Conservation (phyloP, 371 early-diverging fungal species). For the Massospora cicadina region DNA sequence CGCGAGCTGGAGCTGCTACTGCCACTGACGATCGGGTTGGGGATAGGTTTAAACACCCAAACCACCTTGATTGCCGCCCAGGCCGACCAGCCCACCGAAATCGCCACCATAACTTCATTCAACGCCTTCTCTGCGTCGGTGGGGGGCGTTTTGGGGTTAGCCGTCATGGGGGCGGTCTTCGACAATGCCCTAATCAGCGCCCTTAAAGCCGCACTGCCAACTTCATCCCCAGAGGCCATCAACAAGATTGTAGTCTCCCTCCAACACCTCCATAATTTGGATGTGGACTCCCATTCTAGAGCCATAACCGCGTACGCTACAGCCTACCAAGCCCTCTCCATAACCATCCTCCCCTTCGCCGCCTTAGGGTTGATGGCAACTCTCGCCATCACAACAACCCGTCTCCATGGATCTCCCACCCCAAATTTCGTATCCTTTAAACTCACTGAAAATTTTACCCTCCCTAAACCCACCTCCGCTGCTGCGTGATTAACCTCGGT, state of each 20-base stretch:
- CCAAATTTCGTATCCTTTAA: too few species aligned
- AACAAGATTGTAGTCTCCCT: not conserved
- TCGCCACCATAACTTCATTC: conserved; percentile 27
- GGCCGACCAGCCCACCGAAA: conserved; percentile 9
- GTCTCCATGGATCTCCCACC: too few species aligned
- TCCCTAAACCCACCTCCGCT: too few species aligned
- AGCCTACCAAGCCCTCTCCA: not conserved
- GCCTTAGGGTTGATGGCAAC: not conserved
- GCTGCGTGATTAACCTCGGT: too few species aligned
- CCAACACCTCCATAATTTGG: not conserved
- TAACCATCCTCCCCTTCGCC: not conserved
- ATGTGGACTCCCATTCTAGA: not conserved
- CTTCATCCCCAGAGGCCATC: not conserved
- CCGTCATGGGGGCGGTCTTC: conserved; percentile 19
- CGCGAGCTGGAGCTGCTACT: not conserved
- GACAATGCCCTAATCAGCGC: not conserved
- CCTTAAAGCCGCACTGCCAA: not conserved
- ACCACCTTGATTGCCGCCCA: not conserved
- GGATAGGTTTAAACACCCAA: conserved; percentile 1
- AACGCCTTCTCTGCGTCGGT: conserved; percentile 24
- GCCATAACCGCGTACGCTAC: not conserved
- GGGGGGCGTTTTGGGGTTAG: conserved; percentile 34
- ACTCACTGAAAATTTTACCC: too few species aligned
- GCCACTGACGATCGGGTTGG: conserved; percentile 20
- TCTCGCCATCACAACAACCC: too few species aligned